Percentiles rank a stretch among this genome's conserved stretches.
These are phyloP conservation scores for Cercospora beticola DNA, from an alignment of 2,329 filamentous ascomycete species.

Conservation along the genomic window DNA sequence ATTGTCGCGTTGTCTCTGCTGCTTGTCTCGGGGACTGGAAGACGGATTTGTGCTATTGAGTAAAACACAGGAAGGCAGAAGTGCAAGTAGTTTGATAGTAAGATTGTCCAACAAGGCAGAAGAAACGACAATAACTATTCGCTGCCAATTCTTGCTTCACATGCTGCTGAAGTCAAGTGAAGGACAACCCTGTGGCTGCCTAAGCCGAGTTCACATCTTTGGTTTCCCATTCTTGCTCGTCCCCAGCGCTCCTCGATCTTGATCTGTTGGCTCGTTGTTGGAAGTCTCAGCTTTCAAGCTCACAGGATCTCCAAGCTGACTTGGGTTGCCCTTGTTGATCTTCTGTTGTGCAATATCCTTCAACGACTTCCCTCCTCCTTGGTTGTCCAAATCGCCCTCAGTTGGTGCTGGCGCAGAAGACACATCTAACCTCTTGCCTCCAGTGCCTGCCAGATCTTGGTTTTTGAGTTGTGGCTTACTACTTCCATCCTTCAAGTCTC, in stretches of 20 bases:
- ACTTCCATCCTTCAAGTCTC: background rate
- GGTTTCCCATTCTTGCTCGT: conserved; percentile 32
- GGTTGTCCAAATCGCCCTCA: conserved; percentile 20
- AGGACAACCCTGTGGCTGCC: background rate
- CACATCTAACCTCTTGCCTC: conserved; percentile 8
- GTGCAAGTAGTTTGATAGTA: background rate
- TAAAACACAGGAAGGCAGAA: background rate
- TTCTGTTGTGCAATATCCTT: conserved; percentile 30
- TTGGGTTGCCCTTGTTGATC: conserved; percentile 35
- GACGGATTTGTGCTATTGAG: background rate
- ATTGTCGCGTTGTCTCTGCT: background rate
- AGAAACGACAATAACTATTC: background rate
- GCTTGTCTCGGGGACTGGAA: background rate
- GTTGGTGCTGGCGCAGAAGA: conserved; percentile 14
- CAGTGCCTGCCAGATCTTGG: conserved; percentile 11
- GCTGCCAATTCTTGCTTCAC: background rate
- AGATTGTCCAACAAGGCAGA: background rate
- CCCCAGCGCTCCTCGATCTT: conserved; percentile 36
- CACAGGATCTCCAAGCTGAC: conserved; percentile 40
- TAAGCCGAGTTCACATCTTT: conserved; percentile 31
- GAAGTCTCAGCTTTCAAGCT: conserved; percentile 40
- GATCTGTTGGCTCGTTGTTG: conserved; percentile 36
- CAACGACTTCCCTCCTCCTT: conserved; percentile 21
- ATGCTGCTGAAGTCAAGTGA: background rate
- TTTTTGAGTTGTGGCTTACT: background rate